Evolutionary conservation across 768 basidiomycete species (phyloP), one percentile per base, ranked within the genome.

Genomic region (Trametes cinnabarina): DNA sequence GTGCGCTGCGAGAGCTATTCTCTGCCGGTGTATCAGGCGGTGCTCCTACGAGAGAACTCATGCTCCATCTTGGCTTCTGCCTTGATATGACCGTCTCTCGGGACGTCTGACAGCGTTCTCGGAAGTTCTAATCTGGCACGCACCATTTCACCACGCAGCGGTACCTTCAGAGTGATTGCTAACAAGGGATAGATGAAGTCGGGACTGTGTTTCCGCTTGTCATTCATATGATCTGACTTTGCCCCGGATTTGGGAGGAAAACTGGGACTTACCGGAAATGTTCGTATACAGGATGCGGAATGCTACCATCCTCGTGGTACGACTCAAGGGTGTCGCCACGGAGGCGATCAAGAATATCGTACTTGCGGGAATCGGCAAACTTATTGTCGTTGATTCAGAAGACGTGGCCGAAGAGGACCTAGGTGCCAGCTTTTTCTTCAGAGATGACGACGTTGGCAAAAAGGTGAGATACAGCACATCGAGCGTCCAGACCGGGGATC

Each of bases 311-410:
- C 76, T 96, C 23, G 80, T 98, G 34, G 76, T 94, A 19, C 83
- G 82, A 35, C 78, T 97, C 40, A 81, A 82, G 42, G 92, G 94
- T 3, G 82, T 90, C 37, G 94, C 97, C 39, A 93, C 94, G 7
- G 97, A 99, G 71, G 84, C 88, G 15, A 90, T 98, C 73, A 99
- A 98, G 75, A 99, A 99, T 69, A 90, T 99, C 69, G 96, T 98
- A 17, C 82, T 99, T 46, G 92, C 97, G 10, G 97, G 97, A 39
- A 92, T 99, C 55, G 97, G 97, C 23, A 87, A 84, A 69, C 75
- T 99, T 60, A 77, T 97, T 59, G 80, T 98, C 39, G 80, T 92
- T 64, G 97, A 99, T 73, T 77, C 78, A 20, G 86, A 83, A 61
- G 75, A 81, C 12, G 91, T 99, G 32, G 68, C 76, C 19, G 86